Conservation (phyloP, 306 rosid genomes). For the barrel medic (Medicago truncatula) region MtrunA17r5.0-ANR NC_053044.1:50684501-50685000, state of each 20-base stretch:
- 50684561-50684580: not conserved
- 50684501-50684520: no score
- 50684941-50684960: not conserved
- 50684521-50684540: not conserved
- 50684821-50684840: no score
- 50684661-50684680: no score
- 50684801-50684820: no score
- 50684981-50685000: constrained; percentile 34
- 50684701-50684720: no score
- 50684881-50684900: constrained; percentile 26
- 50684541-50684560: not conserved
- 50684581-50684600: not conserved
- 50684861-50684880: constrained; percentile 30
- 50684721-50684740: no score
- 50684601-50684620: not conserved
- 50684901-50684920: not conserved
- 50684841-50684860: not conserved
- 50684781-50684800: no score
- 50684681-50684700: no score
- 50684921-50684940: not conserved
- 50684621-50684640: not conserved
- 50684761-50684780: no score
- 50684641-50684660: no score
- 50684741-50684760: no score
- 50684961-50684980: constrained; percentile 26